Evolutionary conservation across 2,329 filamentous ascomycete genomes (phyloP).

Genomic region (Cladorrhinum sp.): DNA sequence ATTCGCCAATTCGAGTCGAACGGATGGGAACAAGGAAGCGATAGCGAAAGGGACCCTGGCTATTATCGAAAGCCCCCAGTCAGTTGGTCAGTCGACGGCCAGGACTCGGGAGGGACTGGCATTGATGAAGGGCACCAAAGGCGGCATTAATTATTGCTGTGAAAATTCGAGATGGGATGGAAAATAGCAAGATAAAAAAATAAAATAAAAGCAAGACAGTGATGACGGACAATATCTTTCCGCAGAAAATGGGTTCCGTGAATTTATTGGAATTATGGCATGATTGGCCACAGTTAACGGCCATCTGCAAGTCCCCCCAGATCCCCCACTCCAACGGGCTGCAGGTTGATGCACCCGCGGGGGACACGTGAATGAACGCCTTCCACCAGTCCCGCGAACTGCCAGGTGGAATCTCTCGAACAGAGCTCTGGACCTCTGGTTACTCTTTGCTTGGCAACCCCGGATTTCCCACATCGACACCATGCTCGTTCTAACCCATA

Average conservation of each 20-base stretch:
- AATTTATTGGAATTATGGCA: no score
- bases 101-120: neutral
- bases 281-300: constrained; percentile 11
- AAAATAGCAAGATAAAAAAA: neutral
- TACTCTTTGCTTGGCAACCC: constrained; percentile 18
- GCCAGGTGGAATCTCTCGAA: constrained; percentile 11
- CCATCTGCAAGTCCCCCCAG: constrained; percentile 11
- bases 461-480: constrained; percentile 16
- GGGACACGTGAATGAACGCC: constrained; percentile 21
- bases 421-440: constrained; percentile 6
- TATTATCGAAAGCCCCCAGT: neutral
- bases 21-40: neutral
- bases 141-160: neutral
- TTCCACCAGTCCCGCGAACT: constrained; percentile 11
- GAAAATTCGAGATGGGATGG: neutral
- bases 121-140: neutral
- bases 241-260: no score
- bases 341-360: constrained; percentile 20
- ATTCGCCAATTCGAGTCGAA: neutral
- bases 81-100: no score
- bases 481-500: constrained; percentile 7
- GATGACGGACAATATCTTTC: neutral
- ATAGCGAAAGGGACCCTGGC: neutral
- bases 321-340: constrained; percentile 19
- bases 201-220: neutral